Conservation (phyloP, 345 rosid species). For the Fremontodendron californicum region DNA sequence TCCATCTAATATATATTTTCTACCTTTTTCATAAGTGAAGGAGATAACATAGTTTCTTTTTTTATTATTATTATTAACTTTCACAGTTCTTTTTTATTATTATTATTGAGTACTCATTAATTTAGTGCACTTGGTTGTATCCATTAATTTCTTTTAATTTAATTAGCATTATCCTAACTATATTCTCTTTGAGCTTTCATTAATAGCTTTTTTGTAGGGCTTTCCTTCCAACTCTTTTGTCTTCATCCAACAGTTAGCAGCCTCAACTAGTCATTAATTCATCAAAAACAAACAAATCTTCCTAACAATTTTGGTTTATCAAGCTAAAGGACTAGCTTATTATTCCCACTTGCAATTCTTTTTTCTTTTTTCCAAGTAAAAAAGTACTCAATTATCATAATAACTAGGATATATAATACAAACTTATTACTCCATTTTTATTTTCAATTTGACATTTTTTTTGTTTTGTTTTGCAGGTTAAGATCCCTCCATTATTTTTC, state of each 20-base stretch:
- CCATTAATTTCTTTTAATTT: neutral
- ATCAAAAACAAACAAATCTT: conserved; percentile 1
- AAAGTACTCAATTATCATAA: neutral
- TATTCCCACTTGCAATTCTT: neutral
- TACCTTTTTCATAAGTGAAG: no score
- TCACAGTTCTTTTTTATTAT: no score
- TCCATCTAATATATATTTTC: no score
- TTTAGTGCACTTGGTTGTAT: neutral
- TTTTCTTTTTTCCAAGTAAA: neutral
- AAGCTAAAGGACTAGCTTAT: conserved; percentile 3
- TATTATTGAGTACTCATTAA: no score
- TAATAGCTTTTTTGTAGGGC: neutral
- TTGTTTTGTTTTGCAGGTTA: no score
- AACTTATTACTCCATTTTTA: neutral
- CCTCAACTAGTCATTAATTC: neutral
- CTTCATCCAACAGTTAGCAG: neutral
- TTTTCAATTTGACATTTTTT: neutral
- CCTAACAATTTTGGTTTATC: neutral
- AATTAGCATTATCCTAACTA: neutral
- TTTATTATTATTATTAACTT: no score
- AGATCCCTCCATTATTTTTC: no score
- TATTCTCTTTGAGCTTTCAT: neutral
- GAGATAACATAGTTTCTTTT: no score
- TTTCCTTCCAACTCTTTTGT: neutral
- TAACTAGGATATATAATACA: neutral